phyloP scores from a whole-genome alignment of 2,329 filamentous ascomycete species.

The Onygena corvina region DNA sequence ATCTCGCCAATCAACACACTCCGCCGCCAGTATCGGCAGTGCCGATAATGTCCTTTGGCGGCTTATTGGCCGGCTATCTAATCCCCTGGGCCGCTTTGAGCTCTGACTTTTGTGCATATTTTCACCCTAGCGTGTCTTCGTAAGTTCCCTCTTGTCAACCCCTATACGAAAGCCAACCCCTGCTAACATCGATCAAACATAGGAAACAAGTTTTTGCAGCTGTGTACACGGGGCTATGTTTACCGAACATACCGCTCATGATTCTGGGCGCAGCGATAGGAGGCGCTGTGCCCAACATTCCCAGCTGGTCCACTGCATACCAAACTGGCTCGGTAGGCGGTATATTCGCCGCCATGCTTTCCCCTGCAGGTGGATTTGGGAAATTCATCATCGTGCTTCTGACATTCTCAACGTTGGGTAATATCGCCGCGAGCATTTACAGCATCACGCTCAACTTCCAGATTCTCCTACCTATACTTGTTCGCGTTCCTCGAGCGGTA shows the following conservation, averaged over 20 bases:
- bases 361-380: constrained; percentile 41
- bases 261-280: constrained; percentile 53
- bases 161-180: not conserved
- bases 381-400: constrained; percentile 55
- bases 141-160: constrained; percentile 1
- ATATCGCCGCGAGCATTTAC: constrained; percentile 54
- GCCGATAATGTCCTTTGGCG: constrained; percentile 18
- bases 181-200: not conserved
- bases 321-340: constrained; percentile 49
- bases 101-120: constrained; percentile 16
- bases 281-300: constrained; percentile 42
- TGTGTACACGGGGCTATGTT: constrained; percentile 36
- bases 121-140: constrained; percentile 14
- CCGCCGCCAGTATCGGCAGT: constrained; percentile 11
- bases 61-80: constrained; percentile 19
- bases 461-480: constrained; percentile 48
- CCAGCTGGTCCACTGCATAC: constrained; percentile 48
- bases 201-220: constrained; percentile 15
- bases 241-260: constrained; percentile 50
- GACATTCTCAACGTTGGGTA: constrained; percentile 45
- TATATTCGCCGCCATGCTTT: constrained; percentile 44
- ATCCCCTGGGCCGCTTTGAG: constrained; percentile 19
- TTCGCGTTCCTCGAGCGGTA: constrained; percentile 48
- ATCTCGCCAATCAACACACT: constrained; percentile 13
- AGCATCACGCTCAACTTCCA: constrained; percentile 56